Evolutionary conservation across 2,329 filamentous ascomycete genomes (phyloP).

Genomic region (Falciphora oryzae): DNA sequence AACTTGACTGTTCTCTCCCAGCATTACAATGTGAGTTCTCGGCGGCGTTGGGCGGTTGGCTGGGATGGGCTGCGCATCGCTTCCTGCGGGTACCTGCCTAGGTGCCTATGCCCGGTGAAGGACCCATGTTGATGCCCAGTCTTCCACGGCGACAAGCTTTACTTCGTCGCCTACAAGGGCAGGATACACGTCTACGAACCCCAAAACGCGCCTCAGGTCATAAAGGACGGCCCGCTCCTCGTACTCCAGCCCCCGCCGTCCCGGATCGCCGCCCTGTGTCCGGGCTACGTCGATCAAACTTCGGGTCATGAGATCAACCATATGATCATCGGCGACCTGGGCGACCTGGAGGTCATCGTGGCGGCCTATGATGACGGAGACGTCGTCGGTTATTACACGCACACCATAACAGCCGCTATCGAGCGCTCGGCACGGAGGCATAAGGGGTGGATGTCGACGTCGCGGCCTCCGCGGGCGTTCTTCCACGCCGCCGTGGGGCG

Average conservation of each 20-base stretch:
- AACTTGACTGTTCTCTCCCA: conserved; percentile 56
- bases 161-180: conserved; percentile 53
- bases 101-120: not conserved
- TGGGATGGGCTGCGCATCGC: no score
- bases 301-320: conserved; percentile 63
- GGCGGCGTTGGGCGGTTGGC: no score
- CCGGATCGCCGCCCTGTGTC: conserved; percentile 31
- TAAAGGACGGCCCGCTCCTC: conserved; percentile 43
- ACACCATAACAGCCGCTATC: conserved; percentile 41
- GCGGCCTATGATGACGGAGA: conserved; percentile 71
- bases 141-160: conserved; percentile 37
- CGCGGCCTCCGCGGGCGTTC: conserved; percentile 39
- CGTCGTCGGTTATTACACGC: conserved; percentile 63
- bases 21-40: conserved; percentile 41
- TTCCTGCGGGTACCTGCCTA: no score
- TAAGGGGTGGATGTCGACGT: not conserved
- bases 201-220: conserved; percentile 40
- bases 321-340: conserved; percentile 62
- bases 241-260: conserved; percentile 41
- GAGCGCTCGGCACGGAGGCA: conserved; percentile 15
- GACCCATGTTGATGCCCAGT: not conserved
- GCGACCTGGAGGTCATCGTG: conserved; percentile 62
- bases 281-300: conserved; percentile 46
- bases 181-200: conserved; percentile 52
- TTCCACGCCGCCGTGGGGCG: conserved; percentile 69